Percentiles rank a stretch among this genome's conserved stretches.
phyloP scores from a whole-genome alignment of 2,329 filamentous ascomycete genomes.

The Aspergillus fischeri region DNA sequence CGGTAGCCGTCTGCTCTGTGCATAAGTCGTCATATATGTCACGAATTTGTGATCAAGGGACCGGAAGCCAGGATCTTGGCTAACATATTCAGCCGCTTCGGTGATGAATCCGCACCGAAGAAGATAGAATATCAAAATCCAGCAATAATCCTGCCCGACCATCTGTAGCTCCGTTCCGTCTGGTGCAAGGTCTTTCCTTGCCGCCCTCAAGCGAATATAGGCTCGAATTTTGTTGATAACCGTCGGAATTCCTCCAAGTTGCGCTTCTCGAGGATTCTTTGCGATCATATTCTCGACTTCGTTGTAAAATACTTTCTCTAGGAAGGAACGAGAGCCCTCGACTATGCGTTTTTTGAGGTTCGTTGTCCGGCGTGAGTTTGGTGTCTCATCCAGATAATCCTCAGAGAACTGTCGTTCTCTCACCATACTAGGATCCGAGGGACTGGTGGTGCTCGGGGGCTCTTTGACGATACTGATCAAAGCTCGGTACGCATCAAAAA shows the following conservation, averaged over 20 bases:
- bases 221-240: conserved; percentile 87
- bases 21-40: conserved; percentile 81
- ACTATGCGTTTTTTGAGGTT: conserved; percentile 75
- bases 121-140: conserved; percentile 91
- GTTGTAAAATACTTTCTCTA: conserved; percentile 76
- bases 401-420: conserved; percentile 71
- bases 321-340: conserved; percentile 69
- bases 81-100: conserved; percentile 84
- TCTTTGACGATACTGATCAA: conserved; percentile 76
- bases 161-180: conserved; percentile 78
- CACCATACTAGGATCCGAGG: conserved; percentile 60
- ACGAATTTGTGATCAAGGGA: conserved; percentile 88
- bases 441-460: conserved; percentile 55
- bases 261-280: conserved; percentile 83
- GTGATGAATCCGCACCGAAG: conserved; percentile 77
- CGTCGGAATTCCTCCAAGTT: conserved; percentile 82
- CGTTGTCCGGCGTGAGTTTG: conserved; percentile 60
- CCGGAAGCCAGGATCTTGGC: conserved; percentile 74
- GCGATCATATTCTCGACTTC: conserved; percentile 73
- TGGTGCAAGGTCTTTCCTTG: conserved; percentile 76
- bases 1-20: conserved; percentile 71
- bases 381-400: conserved; percentile 71
- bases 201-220: conserved; percentile 76
- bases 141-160: conserved; percentile 78
- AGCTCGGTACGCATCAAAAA: conserved; percentile 78